Conservation (phyloP, 2,329 filamentous ascomycete genomes). For the Aspergillus sp. region DNA sequence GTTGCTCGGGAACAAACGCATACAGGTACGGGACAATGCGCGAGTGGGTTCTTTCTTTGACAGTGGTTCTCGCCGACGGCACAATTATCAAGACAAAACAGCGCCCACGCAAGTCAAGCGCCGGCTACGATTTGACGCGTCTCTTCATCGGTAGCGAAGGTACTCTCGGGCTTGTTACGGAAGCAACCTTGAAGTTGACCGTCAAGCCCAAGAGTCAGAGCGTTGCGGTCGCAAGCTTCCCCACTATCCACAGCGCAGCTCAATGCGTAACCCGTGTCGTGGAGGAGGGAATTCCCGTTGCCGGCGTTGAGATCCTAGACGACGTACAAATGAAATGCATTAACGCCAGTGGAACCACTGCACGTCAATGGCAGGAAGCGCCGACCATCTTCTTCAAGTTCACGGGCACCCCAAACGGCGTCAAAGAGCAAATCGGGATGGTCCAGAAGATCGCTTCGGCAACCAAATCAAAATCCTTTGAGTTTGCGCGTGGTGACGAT, state of each 20-base stretch:
- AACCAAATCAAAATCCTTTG: conserved; percentile 63
- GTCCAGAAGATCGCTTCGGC: conserved; percentile 63
- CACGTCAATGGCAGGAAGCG: conserved; percentile 65
- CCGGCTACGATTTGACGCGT: conserved; percentile 88
- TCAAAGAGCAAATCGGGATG: conserved; percentile 67
- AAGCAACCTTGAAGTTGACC: conserved; percentile 85
- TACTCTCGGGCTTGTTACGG: conserved; percentile 87
- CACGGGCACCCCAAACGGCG: conserved; percentile 64
- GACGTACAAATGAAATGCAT: conserved; percentile 84
- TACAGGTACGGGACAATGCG: conserved; percentile 95
- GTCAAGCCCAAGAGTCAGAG: conserved; percentile 78
- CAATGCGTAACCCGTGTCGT: conserved; percentile 82
- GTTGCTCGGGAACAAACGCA: conserved; percentile 76
- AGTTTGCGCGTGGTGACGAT: conserved; percentile 67
- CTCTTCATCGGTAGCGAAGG: conserved; percentile 91
- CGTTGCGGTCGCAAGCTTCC: conserved; percentile 76
- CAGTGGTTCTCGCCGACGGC: conserved; percentile 86
- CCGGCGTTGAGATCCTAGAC: conserved; percentile 91
- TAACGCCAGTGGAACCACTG: conserved; percentile 56
- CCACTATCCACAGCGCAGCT: conserved; percentile 69
- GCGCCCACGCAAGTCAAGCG: conserved; percentile 84
- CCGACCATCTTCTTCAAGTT: conserved; percentile 80
- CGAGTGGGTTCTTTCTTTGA: conserved; percentile 87
- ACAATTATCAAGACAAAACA: conserved; percentile 89
- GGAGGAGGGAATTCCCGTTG: conserved; percentile 77